Base-by-base conservation (phyloP, 2,329 filamentous ascomycete genomes). In the Microdochium nivale region DNA sequence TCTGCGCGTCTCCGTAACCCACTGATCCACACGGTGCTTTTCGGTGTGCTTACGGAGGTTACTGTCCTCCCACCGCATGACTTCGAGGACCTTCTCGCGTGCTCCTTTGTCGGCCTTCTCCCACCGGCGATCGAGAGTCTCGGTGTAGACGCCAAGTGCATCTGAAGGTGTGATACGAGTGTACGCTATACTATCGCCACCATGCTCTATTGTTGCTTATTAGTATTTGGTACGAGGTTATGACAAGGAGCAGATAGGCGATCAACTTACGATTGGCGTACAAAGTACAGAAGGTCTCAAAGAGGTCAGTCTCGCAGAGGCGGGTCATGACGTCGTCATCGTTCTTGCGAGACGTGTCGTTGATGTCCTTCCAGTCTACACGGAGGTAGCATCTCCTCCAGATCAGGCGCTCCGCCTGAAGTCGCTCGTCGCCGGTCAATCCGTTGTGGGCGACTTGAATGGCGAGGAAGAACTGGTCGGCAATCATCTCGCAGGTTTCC, bases 361-460 rank as follows among this genome's bases (percentile, higher is more conserved):
- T 92, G 63, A 95, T 79, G 53, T 73, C 75, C 25, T 79, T 73
- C 94, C 94, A 99, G 63, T 96, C 82, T 65, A 96, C 91, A 49
- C 84, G 82, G 58, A 92, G 78, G 61, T 87, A 87, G 55, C 90
- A 86, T 51, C 94, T 83, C 63, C 94, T 86, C 94, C 94, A 99
- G 55, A 97, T 88, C 37, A 83, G 70, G 16, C 73, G 70, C 64
- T 76, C 75, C 4, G 78, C 78, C 56, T 84, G 77, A 56, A 78
- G 76, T 47, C 79, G 75, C n/a, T 80, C 77, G 19, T 73, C 83
- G 57, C 71, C 73, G 59, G 67, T 75, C 59, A 75, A 77, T 57
- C 71, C 81, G 62, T 72, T 77, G 67, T 72, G 76, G 61, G 71
- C 80, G 51, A 78, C 79, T 61, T 78, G 73, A 19, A 95, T 75